Percentiles rank a stretch among this genome's conserved stretches.
These are phyloP conservation scores for Shiraia sp. DNA, from an alignment of 2,329 filamentous ascomycete species.

Conservation along the genomic window DNA sequence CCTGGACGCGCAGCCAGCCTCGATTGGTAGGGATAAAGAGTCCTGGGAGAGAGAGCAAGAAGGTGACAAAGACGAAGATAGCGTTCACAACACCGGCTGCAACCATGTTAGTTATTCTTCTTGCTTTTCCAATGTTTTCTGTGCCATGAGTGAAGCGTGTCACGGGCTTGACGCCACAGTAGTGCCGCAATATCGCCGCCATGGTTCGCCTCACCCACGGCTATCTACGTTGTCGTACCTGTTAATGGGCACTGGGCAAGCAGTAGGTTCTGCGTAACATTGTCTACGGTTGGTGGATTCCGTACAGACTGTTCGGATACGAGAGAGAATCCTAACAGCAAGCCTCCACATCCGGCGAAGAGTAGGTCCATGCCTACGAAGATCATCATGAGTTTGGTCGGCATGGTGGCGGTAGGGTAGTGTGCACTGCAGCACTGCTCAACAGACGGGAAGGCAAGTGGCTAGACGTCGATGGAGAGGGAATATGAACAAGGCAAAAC, in stretches of 20 bases:
- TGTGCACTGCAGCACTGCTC: conserved; percentile 16
- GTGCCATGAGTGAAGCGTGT: conserved; percentile 9
- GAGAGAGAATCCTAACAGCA: conserved; percentile 59
- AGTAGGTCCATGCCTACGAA: conserved; percentile 57
- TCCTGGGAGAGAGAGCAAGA: conserved; percentile 71
- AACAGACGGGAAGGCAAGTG: conserved; percentile 3
- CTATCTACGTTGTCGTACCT: conserved; percentile 46
- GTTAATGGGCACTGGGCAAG: conserved; percentile 57
- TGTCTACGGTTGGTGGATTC: conserved; percentile 50
- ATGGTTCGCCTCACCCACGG: not conserved
- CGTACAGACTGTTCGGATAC: conserved; percentile 51
- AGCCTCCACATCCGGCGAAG: conserved; percentile 56
- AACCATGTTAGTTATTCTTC: conserved; percentile 23
- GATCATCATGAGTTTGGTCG: conserved; percentile 57
- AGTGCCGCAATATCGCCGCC: conserved; percentile 22
- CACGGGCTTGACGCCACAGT: conserved; percentile 24
- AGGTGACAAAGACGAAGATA: conserved; percentile 71
- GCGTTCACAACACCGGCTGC: conserved; percentile 72
- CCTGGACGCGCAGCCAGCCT: conserved; percentile 71
- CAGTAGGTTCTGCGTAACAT: conserved; percentile 57
- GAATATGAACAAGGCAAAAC: conserved; percentile 6
- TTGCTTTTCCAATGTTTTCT: not conserved
- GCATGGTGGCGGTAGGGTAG: conserved; percentile 44
- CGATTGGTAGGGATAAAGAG: conserved; percentile 68
- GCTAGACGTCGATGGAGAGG: too few relatives aligned